Conservation (phyloP, 208 protist genomes). For the Acanthamoeba sp. region DNA sequence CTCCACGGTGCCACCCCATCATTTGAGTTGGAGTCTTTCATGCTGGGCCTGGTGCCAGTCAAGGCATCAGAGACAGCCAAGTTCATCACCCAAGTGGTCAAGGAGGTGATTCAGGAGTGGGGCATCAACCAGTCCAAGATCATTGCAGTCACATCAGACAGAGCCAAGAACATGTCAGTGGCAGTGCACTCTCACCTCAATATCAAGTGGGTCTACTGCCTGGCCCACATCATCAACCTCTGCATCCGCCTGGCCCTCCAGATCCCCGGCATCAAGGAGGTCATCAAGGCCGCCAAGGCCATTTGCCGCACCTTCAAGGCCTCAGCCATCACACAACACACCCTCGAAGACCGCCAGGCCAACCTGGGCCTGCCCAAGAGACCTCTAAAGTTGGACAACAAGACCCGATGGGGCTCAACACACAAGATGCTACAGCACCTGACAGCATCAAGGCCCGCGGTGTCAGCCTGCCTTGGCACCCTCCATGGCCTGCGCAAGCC, state of each 20-base stretch:
- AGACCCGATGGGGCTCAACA: conserved; percentile 1
- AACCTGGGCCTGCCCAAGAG: conserved; percentile 1
- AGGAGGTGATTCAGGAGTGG: conserved; percentile 30
- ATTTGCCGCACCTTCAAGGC: conserved; percentile 17
- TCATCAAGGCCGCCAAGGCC: conserved; percentile 10
- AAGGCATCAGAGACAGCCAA: neutral
- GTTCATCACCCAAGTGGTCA: neutral
- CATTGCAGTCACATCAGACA: neutral
- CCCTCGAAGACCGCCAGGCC: conserved; percentile 5
- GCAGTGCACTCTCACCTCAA: conserved; percentile 23
- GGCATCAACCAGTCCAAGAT: neutral
- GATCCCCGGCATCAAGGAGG: conserved; percentile 29
- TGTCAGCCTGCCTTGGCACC: conserved; percentile 12
- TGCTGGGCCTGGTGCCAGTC: neutral
- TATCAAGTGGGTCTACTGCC: conserved; percentile 43
- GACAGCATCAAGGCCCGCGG: neutral
- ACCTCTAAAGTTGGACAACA: conserved; percentile 6
- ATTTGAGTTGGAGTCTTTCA: conserved; percentile 2
- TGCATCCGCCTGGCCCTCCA: conserved; percentile 21
- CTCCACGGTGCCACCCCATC: neutral
- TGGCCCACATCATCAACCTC: conserved; percentile 44
- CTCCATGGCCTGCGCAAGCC: conserved; percentile 15
- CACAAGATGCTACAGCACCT: neutral
- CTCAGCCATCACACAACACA: neutral
- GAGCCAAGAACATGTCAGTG: conserved; percentile 24